Percentiles rank a stretch among this genome's conserved stretches.
Evolutionary conservation across 805 yeast genomes (phyloP).

Genomic region (Pichia deserticola): DNA sequence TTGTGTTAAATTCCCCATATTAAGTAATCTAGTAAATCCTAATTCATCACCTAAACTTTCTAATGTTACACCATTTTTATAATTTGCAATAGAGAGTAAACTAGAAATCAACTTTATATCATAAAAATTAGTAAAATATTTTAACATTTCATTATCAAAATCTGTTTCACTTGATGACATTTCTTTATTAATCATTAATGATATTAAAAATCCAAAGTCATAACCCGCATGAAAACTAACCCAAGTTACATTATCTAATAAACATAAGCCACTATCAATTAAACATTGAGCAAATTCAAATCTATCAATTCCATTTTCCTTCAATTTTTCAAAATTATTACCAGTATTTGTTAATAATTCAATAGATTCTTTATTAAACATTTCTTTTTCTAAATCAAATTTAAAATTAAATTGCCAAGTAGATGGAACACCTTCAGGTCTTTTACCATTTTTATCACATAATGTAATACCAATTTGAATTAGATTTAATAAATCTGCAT

Average conservation of each 20-base stretch:
- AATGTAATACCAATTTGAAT: slow-evolving; percentile 81
- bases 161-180: slow-evolving; percentile 80
- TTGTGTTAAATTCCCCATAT: slow-evolving; percentile 36
- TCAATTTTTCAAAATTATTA: slow-evolving; percentile 69
- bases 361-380: slow-evolving; percentile 82
- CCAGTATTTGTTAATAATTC: slow-evolving; percentile 77
- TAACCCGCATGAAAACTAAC: slow-evolving; percentile 89
- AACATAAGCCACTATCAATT: slow-evolving; percentile 77
- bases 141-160: slow-evolving; percentile 60
- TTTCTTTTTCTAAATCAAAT: slow-evolving; percentile 68
- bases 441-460: slow-evolving; percentile 60
- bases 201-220: slow-evolving; percentile 83
- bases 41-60: slow-evolving; percentile 66
- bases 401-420: slow-evolving; percentile 97
- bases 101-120: slow-evolving; percentile 61
- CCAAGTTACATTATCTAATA: slow-evolving; percentile 74
- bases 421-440: slow-evolving; percentile 55
- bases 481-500: slow-evolving; percentile 78
- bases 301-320: slow-evolving; percentile 68
- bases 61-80: slow-evolving; percentile 29
- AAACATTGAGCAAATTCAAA: slow-evolving; percentile 77
- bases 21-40: slow-evolving; percentile 53
- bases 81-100: slow-evolving; percentile 17
- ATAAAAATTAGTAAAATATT: slow-evolving; percentile 73
- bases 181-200: slow-evolving; percentile 62